These are phyloP conservation scores for Panicum hallii DNA, from an alignment of 202 grass and related monocot genomes.

Conservation along the genomic window DNA sequence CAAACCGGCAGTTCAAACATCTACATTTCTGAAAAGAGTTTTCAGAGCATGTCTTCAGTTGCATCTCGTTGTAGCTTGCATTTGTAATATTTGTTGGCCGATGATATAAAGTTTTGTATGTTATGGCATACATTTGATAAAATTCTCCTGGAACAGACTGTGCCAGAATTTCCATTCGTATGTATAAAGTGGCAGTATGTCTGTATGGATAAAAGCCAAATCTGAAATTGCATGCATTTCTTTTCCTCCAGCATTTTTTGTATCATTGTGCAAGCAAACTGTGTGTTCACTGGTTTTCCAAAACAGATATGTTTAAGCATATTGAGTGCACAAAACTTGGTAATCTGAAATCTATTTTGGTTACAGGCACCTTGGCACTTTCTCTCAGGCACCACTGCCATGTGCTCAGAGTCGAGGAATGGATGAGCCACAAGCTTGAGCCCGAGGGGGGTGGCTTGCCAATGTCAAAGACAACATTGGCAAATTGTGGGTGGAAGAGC, in stretches of 20 bases:
- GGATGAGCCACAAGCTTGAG: too few species aligned
- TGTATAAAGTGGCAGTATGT: conserved; percentile 2
- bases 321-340: not conserved
- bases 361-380: conserved; percentile 43
- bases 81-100: conserved; percentile 22
- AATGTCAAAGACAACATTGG: too few species aligned
- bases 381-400: not conserved
- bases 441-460: too few species aligned
- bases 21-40: conserved; percentile 32
- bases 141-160: not conserved
- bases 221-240: not conserved
- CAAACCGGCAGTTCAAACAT: conserved; percentile 24
- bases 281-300: not conserved
- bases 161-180: conserved; percentile 4
- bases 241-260: conserved; percentile 18
- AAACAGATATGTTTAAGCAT: not conserved
- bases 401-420: too few species aligned
- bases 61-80: conserved; percentile 14
- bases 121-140: not conserved
- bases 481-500: too few species aligned
- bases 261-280: not conserved
- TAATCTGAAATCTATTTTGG: conserved; percentile 22
- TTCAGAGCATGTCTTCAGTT: conserved; percentile 30
- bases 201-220: conserved; percentile 30
- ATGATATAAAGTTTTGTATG: conserved; percentile 2